phyloP scores from a whole-genome alignment of 345 rosid species.

The Bruguiera parviflora region DNA sequence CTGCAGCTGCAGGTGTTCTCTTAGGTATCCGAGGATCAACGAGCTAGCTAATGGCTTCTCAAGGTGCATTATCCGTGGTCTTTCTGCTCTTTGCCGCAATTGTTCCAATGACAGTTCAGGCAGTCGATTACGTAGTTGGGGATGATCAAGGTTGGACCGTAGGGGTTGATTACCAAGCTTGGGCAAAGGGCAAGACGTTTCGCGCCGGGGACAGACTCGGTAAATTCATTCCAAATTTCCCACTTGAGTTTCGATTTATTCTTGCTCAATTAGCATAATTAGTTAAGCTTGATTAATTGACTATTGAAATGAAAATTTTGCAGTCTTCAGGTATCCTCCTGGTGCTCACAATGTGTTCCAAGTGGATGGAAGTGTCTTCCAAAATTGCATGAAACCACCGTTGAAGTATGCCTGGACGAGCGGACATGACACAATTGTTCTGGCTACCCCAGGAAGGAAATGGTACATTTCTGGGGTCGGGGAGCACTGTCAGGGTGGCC shows the following conservation, averaged over 20 bases:
- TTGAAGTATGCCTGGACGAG: neutral
- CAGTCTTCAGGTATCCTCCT: constrained; percentile 26
- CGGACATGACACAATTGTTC: constrained; percentile 15
- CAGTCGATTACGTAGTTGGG: constrained; percentile 30
- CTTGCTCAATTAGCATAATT: neutral
- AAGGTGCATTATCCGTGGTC: neutral
- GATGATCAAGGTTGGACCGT: constrained; percentile 35
- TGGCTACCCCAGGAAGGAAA: constrained; percentile 12
- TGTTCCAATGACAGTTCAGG: constrained; percentile 17
- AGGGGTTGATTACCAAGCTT: constrained; percentile 26
- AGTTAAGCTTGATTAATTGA: neutral
- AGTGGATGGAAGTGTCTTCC: constrained; percentile 30
- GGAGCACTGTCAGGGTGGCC: constrained; percentile 15
- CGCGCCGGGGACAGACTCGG: constrained; percentile 36
- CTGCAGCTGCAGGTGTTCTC: neutral
- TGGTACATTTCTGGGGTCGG: constrained; percentile 23
- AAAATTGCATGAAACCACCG: constrained; percentile 19
- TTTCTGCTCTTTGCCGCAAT: constrained; percentile 12
- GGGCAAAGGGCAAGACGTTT: constrained; percentile 29
- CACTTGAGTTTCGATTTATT: neutral
- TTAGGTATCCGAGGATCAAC: too few species aligned
- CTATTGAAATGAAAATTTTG: neutral
- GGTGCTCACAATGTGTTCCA: constrained; percentile 22
- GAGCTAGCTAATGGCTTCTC: constrained; percentile 23
- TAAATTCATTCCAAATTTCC: neutral